phyloP scores from a whole-genome alignment of 495 filamentous ascomycete species.

The Penicillium waksmanii region DNA sequence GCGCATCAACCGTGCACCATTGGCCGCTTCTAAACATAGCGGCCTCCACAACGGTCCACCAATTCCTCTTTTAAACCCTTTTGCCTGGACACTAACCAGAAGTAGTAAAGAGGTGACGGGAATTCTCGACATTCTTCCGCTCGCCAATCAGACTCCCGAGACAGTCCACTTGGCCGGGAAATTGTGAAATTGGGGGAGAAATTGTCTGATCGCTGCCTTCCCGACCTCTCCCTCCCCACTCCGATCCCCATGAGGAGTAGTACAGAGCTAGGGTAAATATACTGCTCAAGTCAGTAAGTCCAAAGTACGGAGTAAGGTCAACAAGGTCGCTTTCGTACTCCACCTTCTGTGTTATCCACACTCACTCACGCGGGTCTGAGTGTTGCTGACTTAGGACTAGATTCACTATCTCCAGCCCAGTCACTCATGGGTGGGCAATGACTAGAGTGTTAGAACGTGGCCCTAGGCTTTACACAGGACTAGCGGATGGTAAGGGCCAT shows the following conservation, averaged over 20 bases:
- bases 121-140: slow-evolving; percentile 8
- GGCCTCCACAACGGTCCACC: slow-evolving; percentile 17
- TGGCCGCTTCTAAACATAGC: slow-evolving; percentile 35
- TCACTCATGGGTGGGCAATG: neutral
- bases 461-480: neutral
- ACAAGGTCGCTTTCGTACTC: neutral
- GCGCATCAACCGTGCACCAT: slow-evolving; percentile 20
- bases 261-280: slow-evolving; percentile 1
- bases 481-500: slow-evolving; percentile 13
- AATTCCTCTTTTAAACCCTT: neutral
- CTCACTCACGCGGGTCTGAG: slow-evolving; percentile 1
- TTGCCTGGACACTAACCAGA: neutral
- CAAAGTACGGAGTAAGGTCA: too few relatives aligned
- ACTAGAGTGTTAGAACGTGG: slow-evolving; percentile 1
- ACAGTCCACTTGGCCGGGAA: slow-evolving; percentile 6
- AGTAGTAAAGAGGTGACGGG: slow-evolving; percentile 5
- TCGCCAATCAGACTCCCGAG: slow-evolving; percentile 1
- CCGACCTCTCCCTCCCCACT: slow-evolving; percentile 3
- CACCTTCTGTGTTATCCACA: neutral
- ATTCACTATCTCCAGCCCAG: neutral
- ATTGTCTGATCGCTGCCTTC: slow-evolving; percentile 7
- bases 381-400: neutral
- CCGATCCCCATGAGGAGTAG: neutral
- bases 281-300: neutral
- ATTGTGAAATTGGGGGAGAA: slow-evolving; percentile 3